These are phyloP conservation scores for Anaeromyces robustus DNA, from an alignment of 192 early-diverging fungal species.

Conservation along the genomic window DNA sequence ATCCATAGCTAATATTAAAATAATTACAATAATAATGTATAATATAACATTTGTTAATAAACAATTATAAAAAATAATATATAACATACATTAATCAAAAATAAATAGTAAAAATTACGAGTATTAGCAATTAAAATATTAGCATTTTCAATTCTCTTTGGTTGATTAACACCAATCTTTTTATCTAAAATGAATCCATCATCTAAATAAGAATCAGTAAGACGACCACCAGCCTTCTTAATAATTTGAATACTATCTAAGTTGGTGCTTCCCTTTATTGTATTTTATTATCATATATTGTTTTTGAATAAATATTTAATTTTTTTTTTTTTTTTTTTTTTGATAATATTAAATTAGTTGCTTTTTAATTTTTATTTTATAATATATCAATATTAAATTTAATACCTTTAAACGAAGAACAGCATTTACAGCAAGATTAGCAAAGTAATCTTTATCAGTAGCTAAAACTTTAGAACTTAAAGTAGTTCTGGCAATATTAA, in stretches of 20 bases:
- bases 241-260: slow-evolving; percentile 99
- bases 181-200: slow-evolving; percentile 98
- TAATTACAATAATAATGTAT: not conserved
- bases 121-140: slow-evolving; percentile 97
- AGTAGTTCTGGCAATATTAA: slow-evolving; percentile 96
- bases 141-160: slow-evolving; percentile 88
- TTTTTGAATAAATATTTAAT: no score
- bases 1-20: slow-evolving; percentile 68
- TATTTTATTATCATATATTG: no score
- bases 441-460: slow-evolving; percentile 91
- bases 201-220: slow-evolving; percentile 88
- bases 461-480: slow-evolving; percentile 92
- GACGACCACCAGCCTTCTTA: slow-evolving; percentile 91
- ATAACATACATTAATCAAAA: not conserved
- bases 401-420: slow-evolving; percentile 75
- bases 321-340: no score
- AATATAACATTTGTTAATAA: no score
- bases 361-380: no score
- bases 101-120: slow-evolving; percentile 27
- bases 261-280: slow-evolving; percentile 82
- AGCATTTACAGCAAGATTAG: slow-evolving; percentile 89
- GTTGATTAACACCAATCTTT: slow-evolving; percentile 96
- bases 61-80: no score
- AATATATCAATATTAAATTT: not conserved
- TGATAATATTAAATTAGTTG: no score